phyloP scores from a whole-genome alignment of 1,139 yeast genomes.

The Diutina scorzettiae region DNA sequence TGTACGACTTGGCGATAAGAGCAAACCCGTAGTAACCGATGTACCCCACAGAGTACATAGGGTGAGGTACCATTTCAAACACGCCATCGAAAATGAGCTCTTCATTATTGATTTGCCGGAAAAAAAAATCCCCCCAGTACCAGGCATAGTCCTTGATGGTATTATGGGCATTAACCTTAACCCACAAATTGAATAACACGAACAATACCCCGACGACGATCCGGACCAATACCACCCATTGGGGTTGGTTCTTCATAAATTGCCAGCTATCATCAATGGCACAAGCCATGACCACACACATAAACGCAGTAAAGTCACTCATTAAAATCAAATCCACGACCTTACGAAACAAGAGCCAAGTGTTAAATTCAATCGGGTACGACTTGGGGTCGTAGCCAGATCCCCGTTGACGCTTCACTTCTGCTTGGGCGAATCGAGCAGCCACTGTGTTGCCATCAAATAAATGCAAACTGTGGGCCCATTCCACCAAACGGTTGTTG shows the following conservation, averaged over 20 bases:
- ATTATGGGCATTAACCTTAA: constrained; percentile 78
- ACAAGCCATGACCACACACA: constrained; percentile 57
- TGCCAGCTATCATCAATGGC: constrained; percentile 29
- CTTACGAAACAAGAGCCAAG: constrained; percentile 75
- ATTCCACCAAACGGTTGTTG: constrained; percentile 39
- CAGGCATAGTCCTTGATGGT: constrained; percentile 88
- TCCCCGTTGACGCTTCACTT: constrained; percentile 39
- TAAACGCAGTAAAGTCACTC: constrained; percentile 76
- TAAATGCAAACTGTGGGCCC: constrained; percentile 34
- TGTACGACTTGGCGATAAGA: constrained; percentile 63
- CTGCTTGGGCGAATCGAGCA: constrained; percentile 24
- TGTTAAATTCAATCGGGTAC: constrained; percentile 66
- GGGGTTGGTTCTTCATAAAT: constrained; percentile 23
- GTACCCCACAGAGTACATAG: constrained; percentile 88
- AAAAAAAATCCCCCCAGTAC: constrained; percentile 95
- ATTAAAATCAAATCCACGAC: constrained; percentile 73
- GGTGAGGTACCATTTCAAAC: constrained; percentile 86
- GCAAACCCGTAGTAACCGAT: constrained; percentile 84
- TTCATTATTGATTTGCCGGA: constrained; percentile 61
- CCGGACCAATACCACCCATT: constrained; percentile 26
- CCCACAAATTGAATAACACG: constrained; percentile 72
- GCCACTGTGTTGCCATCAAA: constrained; percentile 20
- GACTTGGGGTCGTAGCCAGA: constrained; percentile 32
- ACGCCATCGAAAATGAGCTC: constrained; percentile 83
- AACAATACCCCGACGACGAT: constrained; percentile 33